phyloP scores from a whole-genome alignment of 352 stramenopile genomes.

The Globisporangium spinosum region DNA sequence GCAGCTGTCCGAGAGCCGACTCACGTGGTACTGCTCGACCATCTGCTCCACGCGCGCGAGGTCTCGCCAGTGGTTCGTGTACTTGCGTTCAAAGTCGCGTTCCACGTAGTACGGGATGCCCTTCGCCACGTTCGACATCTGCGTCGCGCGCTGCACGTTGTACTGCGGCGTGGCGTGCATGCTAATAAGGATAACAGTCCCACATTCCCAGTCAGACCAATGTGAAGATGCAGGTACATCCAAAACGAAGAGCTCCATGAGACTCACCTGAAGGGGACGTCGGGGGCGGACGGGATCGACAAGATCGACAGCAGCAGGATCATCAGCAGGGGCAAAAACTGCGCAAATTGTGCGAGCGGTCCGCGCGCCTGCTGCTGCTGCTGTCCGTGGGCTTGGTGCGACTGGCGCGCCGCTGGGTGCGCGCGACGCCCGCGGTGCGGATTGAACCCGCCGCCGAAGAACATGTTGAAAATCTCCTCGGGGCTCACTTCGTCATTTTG shows the following conservation, averaged over 20 bases:
- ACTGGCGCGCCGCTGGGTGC: slow-evolving; percentile 5
- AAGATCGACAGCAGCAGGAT: slow-evolving; percentile 84
- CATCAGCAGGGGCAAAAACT: slow-evolving; percentile 83
- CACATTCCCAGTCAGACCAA: background rate
- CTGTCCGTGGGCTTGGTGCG: slow-evolving; percentile 18
- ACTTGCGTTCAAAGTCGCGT: slow-evolving; percentile 82
- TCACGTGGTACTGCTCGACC: slow-evolving; percentile 80
- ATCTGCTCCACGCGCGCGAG: slow-evolving; percentile 82
- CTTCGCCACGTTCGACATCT: slow-evolving; percentile 81
- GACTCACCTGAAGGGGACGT: slow-evolving; percentile 69
- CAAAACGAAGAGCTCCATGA: background rate
- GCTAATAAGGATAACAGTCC: slow-evolving; percentile 22
- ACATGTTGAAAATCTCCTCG: slow-evolving; percentile 92
- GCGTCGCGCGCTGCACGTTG: slow-evolving; percentile 66
- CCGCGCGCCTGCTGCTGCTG: slow-evolving; percentile 33
- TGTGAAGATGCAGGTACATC: background rate
- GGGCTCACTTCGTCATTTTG: slow-evolving; percentile 86
- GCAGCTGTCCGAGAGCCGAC: slow-evolving; percentile 66
- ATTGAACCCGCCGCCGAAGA: slow-evolving; percentile 84
- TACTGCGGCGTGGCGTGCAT: slow-evolving; percentile 75
- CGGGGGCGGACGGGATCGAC: slow-evolving; percentile 62
- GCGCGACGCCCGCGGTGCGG: slow-evolving; percentile 36
- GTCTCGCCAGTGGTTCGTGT: slow-evolving; percentile 84
- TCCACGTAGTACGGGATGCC: slow-evolving; percentile 89
- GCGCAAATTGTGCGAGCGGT: slow-evolving; percentile 51